Evolutionary conservation across 2,329 filamentous ascomycete species (phyloP).

Genomic region (Diaporthe citrichinensis): DNA sequence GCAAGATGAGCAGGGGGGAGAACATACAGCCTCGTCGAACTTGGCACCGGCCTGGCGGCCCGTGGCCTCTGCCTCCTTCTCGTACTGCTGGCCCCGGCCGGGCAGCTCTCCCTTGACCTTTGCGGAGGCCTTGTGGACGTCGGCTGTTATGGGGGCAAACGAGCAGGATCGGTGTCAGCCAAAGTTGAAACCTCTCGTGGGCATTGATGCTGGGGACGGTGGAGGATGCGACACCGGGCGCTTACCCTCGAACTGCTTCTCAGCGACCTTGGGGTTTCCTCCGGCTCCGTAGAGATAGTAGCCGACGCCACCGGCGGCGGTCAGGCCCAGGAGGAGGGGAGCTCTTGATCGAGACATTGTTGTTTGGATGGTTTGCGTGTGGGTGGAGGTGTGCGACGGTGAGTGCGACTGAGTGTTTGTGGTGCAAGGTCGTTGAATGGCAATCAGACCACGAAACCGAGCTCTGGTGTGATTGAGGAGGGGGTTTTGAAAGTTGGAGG

Average conservation of each 20-base stretch:
- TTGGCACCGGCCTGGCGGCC: conserved; percentile 74
- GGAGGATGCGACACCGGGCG: background rate
- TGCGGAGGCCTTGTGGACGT: conserved; percentile 78
- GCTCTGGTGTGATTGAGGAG: background rate
- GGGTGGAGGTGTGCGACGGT: background rate
- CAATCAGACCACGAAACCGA: background rate
- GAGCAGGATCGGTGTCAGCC: conserved; percentile 42
- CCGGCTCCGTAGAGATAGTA: conserved; percentile 95
- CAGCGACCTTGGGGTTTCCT: conserved; percentile 84
- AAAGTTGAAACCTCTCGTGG: background rate
- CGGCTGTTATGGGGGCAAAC: conserved; percentile 71
- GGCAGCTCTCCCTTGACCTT: conserved; percentile 77
- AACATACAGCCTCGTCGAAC: conserved; percentile 77
- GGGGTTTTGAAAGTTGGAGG: background rate
- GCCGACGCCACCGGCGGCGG: conserved; percentile 76
- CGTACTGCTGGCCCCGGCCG: conserved; percentile 71
- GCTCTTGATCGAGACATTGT: conserved; percentile 63
- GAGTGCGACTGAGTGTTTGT: background rate
- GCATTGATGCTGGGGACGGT: background rate
- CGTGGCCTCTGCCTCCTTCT: conserved; percentile 75
- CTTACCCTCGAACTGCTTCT: conserved; percentile 88
- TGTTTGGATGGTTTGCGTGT: background rate
- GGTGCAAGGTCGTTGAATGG: background rate
- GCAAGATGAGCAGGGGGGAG: background rate
- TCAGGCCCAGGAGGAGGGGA: conserved; percentile 70